These are phyloP conservation scores for Vachellia collinsii DNA, from an alignment of 306 rosid species.

Conservation along the genomic window DNA sequence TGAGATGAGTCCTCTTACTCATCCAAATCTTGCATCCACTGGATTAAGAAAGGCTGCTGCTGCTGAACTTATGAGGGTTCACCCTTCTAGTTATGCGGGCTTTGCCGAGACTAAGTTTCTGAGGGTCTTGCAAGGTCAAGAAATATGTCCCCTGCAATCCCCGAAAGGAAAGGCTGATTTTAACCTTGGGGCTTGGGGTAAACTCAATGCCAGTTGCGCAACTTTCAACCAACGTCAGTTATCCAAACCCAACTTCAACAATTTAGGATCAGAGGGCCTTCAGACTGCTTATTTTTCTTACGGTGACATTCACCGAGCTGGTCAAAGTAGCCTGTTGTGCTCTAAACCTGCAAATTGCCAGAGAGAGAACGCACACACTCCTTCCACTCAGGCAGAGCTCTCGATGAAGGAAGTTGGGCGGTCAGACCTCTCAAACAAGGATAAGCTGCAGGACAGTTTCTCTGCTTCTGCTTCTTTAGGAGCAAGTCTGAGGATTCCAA, in stretches of 20 bases:
- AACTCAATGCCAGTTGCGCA: conserved; percentile 52
- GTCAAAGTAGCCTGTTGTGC: conserved; percentile 52
- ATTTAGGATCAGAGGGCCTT: conserved; percentile 56
- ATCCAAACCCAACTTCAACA: conserved; percentile 55
- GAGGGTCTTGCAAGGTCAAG: conserved; percentile 99
- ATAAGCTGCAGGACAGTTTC: conserved; percentile 50
- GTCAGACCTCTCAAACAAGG: conserved; percentile 49
- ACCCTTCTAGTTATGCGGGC: conserved; percentile 65
- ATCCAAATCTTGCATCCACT: conserved; percentile 57
- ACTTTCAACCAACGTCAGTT: conserved; percentile 64
- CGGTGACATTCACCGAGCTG: conserved; percentile 57
- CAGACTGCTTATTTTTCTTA: conserved; percentile 63
- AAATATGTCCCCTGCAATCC: conserved; percentile 81
- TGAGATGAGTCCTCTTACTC: conserved; percentile 62
- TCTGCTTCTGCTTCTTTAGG: conserved; percentile 57
- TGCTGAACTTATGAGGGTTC: conserved; percentile 72
- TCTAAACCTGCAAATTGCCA: conserved; percentile 53
- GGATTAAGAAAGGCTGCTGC: conserved; percentile 55
- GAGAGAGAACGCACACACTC: conserved; percentile 50
- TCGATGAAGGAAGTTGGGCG: conserved; percentile 55
- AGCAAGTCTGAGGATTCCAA: conserved; percentile 52
- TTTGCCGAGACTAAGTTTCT: conserved; percentile 76
- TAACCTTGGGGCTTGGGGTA: conserved; percentile 70
- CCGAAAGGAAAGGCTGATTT: conserved; percentile 64
- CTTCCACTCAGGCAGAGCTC: conserved; percentile 54